Conservation (phyloP, 768 basidiomycete genomes). For the Cantharellus cinnabarinus region DNA sequence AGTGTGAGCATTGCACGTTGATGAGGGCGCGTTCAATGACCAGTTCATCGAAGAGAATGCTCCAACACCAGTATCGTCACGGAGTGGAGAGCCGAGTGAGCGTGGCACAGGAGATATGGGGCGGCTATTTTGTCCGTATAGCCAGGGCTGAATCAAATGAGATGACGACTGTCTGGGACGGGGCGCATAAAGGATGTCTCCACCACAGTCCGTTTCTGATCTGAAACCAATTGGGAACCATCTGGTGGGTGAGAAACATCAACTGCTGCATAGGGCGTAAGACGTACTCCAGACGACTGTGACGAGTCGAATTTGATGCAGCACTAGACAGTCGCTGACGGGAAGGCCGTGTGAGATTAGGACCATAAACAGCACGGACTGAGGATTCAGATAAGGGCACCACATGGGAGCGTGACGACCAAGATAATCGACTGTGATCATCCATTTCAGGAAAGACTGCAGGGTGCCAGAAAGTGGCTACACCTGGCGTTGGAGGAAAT, state of each 20-base stretch:
- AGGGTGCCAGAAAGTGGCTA: too few relatives aligned
- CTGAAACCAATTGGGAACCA: neutral
- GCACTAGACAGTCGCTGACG: neutral
- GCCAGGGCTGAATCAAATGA: conserved; percentile 5
- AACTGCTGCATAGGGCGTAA: neutral
- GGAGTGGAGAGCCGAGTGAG: too few relatives aligned
- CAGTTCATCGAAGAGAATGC: conserved; percentile 5
- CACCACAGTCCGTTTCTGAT: conserved; percentile 9
- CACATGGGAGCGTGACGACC: neutral
- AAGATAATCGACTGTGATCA: neutral
- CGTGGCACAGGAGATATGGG: neutral
- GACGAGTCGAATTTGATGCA: conserved; percentile 5
- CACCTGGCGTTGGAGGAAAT: too few relatives aligned
- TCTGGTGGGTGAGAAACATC: neutral
- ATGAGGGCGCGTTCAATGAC: conserved; percentile 1
- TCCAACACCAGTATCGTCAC: neutral
- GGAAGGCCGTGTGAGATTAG: neutral
- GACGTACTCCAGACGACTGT: conserved; percentile 8
- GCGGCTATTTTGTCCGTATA: neutral
- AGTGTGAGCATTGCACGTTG: conserved; percentile 1
- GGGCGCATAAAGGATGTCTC: conserved; percentile 1
- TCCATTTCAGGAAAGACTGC: too few relatives aligned
- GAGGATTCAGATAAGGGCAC: neutral
- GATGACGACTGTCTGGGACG: conserved; percentile 5
- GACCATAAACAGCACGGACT: neutral